Percentiles rank a stretch among this genome's conserved stretches.
Evolutionary conservation across 192 early-diverging fungal species (phyloP).

Genomic region (Gonapodya sp.): DNA sequence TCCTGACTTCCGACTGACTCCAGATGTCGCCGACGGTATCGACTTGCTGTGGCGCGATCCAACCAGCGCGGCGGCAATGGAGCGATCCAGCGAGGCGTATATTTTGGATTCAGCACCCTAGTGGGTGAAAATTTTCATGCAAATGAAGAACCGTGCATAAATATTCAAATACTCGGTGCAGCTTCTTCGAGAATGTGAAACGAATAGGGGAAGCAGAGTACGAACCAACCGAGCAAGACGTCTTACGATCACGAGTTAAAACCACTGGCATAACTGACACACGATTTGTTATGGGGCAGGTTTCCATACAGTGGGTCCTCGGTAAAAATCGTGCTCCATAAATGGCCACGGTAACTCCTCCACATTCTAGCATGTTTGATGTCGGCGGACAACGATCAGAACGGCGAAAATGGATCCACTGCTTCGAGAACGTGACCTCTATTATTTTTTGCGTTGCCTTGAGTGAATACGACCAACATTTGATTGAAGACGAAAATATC

Average conservation of each 20-base stretch:
- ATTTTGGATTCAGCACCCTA: constrained; percentile 88
- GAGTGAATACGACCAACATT: constrained; percentile 87
- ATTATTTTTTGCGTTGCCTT: constrained; percentile 91
- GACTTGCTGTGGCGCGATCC: constrained; percentile 65
- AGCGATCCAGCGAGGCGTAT: constrained; percentile 73
- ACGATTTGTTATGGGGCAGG: constrained; percentile 14
- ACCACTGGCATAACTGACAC: constrained; percentile 15
- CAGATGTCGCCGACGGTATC: constrained; percentile 60
- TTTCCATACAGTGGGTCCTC: constrained; percentile 14
- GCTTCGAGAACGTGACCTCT: constrained; percentile 75
- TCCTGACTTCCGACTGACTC: constrained; percentile 35
- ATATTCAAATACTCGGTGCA: neutral
- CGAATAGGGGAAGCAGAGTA: constrained; percentile 11
- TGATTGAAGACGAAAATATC: constrained; percentile 64
- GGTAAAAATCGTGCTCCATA: too few species aligned
- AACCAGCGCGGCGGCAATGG: constrained; percentile 48
- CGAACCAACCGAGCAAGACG: constrained; percentile 11
- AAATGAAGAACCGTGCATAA: neutral
- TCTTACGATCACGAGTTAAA: constrained; percentile 10
- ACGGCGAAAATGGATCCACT: constrained; percentile 80
- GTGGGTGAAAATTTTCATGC: constrained; percentile 29
- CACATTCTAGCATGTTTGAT: constrained; percentile 61
- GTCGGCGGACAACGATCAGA: constrained; percentile 79
- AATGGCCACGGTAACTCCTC: constrained; percentile 2
- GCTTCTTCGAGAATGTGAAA: constrained; percentile 14